These are phyloP conservation scores for Persicaria maculosa DNA, from an alignment of 148 eudicot genomes.

Conservation along the genomic window DNA sequence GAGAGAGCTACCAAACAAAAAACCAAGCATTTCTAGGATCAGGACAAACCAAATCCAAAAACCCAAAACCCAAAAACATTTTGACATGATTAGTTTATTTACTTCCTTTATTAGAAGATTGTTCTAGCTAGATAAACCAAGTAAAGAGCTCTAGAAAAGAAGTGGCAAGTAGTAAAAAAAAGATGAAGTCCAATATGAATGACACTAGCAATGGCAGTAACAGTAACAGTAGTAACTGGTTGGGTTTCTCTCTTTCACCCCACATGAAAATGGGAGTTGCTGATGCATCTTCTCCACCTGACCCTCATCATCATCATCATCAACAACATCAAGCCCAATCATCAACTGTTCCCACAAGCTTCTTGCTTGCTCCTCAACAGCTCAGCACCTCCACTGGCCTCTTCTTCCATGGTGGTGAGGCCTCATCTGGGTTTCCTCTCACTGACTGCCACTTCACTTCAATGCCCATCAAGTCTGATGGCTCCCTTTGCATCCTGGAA, in stretches of 20 bases:
- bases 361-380: conserved; percentile 27
- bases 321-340: conserved; percentile 13
- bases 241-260: conserved; percentile 62
- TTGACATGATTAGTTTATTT: conserved; percentile 28
- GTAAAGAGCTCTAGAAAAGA: neutral
- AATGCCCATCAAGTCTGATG: conserved; percentile 80
- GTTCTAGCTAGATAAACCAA: neutral
- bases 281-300: conserved; percentile 7
- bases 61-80: neutral
- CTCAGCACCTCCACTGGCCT: neutral
- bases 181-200: conserved; percentile 41
- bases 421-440: conserved; percentile 31
- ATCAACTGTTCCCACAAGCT: conserved; percentile 15
- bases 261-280: conserved; percentile 35
- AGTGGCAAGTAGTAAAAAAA: conserved; percentile 1
- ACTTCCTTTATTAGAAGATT: conserved; percentile 12
- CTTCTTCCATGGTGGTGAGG: conserved; percentile 23
- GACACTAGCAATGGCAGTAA: conserved; percentile 21
- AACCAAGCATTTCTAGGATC: conserved; percentile 2
- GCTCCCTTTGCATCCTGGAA: conserved; percentile 76
- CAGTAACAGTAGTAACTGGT: conserved; percentile 33
- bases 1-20: conserved; percentile 16
- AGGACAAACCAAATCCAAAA: neutral
- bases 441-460: conserved; percentile 27
- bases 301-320: conserved; percentile 19